Percentiles rank a stretch among this genome's conserved stretches.
Conservation (phyloP, 2,329 filamentous ascomycete species). For the Penicillium sp. region DNA sequence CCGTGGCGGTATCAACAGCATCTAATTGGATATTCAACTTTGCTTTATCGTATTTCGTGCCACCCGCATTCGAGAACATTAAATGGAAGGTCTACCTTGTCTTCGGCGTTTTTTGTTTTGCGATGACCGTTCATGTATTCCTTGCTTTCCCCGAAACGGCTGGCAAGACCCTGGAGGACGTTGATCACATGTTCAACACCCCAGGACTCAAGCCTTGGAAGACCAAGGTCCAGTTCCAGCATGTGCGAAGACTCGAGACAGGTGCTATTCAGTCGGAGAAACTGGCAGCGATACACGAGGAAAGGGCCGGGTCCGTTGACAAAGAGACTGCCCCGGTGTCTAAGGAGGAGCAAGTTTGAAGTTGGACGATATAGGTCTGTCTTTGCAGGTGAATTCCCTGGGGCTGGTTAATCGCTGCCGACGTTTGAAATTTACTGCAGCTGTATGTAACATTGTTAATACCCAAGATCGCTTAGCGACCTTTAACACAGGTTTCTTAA, state of each 20-base stretch:
- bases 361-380: too few species aligned
- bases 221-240: conserved; percentile 1
- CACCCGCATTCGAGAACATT: conserved; percentile 59
- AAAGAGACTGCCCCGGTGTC: neutral
- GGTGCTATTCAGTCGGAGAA: conserved; percentile 2
- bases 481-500: too few species aligned
- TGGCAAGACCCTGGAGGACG: conserved; percentile 66
- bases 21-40: conserved; percentile 67
- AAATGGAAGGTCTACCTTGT: conserved; percentile 68
- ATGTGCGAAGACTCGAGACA: neutral
- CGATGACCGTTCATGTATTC: conserved; percentile 68
- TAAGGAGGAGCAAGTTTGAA: neutral
- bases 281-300: neutral
- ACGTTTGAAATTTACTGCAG: too few species aligned
- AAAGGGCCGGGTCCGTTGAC: neutral
- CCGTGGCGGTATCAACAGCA: conserved; percentile 63
- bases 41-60: conserved; percentile 54
- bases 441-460: too few species aligned
- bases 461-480: too few species aligned
- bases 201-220: conserved; percentile 1
- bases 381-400: too few species aligned
- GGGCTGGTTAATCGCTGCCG: too few species aligned
- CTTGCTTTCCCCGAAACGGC: conserved; percentile 68
- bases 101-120: conserved; percentile 71
- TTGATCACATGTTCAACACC: conserved; percentile 6